phyloP scores from a whole-genome alignment of 164 flowering plant genomes.

The Hamamelis virginiana region DNA sequence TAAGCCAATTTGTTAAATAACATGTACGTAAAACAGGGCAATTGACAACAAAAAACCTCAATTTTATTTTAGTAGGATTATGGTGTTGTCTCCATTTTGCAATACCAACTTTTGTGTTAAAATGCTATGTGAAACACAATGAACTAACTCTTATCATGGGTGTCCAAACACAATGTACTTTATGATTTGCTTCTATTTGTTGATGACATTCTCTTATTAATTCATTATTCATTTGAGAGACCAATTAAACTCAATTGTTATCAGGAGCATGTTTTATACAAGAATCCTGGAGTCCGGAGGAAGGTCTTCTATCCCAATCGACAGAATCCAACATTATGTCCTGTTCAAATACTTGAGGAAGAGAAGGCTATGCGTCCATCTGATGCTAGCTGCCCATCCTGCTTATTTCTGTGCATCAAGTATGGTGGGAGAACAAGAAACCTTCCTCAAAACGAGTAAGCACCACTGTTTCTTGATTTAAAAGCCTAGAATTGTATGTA shows the following conservation, averaged over 20 bases:
- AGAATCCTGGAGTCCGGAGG: conserved; percentile 50
- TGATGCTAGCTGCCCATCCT: conserved; percentile 55
- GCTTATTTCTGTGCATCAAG: conserved; percentile 61
- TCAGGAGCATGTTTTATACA: conserved; percentile 63
- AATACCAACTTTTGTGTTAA: no score
- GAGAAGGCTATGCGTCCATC: conserved; percentile 62
- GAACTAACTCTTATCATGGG: no score
- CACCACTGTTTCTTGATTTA: background rate
- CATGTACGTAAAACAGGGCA: no score
- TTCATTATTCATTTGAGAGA: background rate
- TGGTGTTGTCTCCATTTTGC: no score
- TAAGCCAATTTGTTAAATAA: no score
- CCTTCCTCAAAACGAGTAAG: conserved; percentile 66
- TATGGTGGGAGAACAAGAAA: conserved; percentile 67
- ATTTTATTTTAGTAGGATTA: no score
- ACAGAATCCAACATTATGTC: conserved; percentile 50
- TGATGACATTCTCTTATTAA: background rate
- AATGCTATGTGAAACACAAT: no score
- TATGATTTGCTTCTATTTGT: background rate
- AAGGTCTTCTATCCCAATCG: conserved; percentile 55
- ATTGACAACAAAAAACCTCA: no score
- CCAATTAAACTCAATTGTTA: background rate
- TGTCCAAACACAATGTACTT: background rate
- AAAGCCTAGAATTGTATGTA: background rate
- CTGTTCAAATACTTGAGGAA: conserved; percentile 58